A percentile compares a stretch with the other conserved stretches of the same genome.
These are phyloP conservation scores for Raphanus hybrid DNA, from an alignment of 441 rosid species.

Conservation along the genomic window DNA sequence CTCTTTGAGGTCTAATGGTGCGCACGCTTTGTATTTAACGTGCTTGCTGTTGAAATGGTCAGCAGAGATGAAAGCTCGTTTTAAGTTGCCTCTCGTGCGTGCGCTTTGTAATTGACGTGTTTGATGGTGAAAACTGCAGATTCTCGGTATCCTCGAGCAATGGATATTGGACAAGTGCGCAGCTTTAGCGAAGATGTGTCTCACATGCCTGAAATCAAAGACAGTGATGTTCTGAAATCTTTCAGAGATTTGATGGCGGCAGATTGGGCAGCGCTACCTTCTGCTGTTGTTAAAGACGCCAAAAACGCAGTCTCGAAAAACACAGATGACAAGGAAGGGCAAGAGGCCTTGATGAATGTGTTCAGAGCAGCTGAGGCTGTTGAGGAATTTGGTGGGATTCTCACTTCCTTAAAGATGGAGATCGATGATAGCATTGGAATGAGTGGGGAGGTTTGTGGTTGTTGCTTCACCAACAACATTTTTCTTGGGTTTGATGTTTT, in stretches of 20 bases:
- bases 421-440: slow-evolving; percentile 84
- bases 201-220: slow-evolving; percentile 70
- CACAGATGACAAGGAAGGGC: slow-evolving; percentile 73
- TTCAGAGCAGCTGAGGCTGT: slow-evolving; percentile 89
- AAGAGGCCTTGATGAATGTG: slow-evolving; percentile 71
- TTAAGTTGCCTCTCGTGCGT: not conserved
- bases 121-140: slow-evolving; percentile 45
- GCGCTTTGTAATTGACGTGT: not conserved
- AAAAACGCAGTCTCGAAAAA: slow-evolving; percentile 63
- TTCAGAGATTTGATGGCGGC: slow-evolving; percentile 91
- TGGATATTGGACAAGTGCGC: slow-evolving; percentile 56
- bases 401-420: slow-evolving; percentile 80
- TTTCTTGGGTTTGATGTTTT: not conserved
- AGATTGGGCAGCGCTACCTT: slow-evolving; percentile 76
- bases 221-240: slow-evolving; percentile 56
- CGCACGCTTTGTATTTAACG: not conserved
- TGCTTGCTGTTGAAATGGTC: not conserved
- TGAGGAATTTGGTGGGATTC: slow-evolving; percentile 78
- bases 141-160: slow-evolving; percentile 45
- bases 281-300: slow-evolving; percentile 51
- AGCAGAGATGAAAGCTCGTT: not conserved
- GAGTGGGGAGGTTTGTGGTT: slow-evolving; percentile 82
- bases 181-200: slow-evolving; percentile 64
- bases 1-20: not conserved
- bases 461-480: not conserved